phyloP scores from a whole-genome alignment of 495 filamentous ascomycete genomes.

The Penicillium odoratum region DNA sequence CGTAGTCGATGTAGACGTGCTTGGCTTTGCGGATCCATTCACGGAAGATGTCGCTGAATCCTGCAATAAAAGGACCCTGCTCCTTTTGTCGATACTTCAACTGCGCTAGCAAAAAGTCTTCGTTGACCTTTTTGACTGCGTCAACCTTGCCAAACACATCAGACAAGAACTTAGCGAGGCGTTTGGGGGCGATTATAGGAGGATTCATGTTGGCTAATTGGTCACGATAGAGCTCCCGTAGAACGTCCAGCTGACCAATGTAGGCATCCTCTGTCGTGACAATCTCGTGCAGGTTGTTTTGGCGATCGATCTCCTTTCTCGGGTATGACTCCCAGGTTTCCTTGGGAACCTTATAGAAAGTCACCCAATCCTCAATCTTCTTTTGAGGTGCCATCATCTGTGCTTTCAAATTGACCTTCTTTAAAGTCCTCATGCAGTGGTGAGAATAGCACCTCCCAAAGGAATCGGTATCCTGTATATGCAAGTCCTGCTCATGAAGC shows the following conservation, averaged over 20 bases:
- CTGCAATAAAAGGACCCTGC: slow-evolving; percentile 89
- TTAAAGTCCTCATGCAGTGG: slow-evolving; percentile 90
- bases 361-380: slow-evolving; percentile 81
- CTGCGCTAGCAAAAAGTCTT: slow-evolving; percentile 90
- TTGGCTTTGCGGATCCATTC: slow-evolving; percentile 98
- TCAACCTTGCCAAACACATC: slow-evolving; percentile 93
- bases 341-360: slow-evolving; percentile 84
- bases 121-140: slow-evolving; percentile 85
- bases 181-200: slow-evolving; percentile 74
- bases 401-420: slow-evolving; percentile 83
- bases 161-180: slow-evolving; percentile 71
- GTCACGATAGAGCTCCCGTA: slow-evolving; percentile 85
- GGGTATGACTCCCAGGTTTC: slow-evolving; percentile 64
- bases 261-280: slow-evolving; percentile 89
- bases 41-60: slow-evolving; percentile 96
- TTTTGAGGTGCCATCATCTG: slow-evolving; percentile 66
- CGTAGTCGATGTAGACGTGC: slow-evolving; percentile 86
- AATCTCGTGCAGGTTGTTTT: slow-evolving; percentile 95
- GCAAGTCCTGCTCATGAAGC: slow-evolving; percentile 76
- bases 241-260: slow-evolving; percentile 82
- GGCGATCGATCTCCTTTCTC: slow-evolving; percentile 88
- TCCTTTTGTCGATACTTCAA: slow-evolving; percentile 97
- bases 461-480: slow-evolving; percentile 65
- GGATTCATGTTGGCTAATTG: slow-evolving; percentile 71
- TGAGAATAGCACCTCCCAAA: slow-evolving; percentile 85